Conservation (phyloP, 2,329 filamentous ascomycete species). For the Stachybotrys echinatus region DNA sequence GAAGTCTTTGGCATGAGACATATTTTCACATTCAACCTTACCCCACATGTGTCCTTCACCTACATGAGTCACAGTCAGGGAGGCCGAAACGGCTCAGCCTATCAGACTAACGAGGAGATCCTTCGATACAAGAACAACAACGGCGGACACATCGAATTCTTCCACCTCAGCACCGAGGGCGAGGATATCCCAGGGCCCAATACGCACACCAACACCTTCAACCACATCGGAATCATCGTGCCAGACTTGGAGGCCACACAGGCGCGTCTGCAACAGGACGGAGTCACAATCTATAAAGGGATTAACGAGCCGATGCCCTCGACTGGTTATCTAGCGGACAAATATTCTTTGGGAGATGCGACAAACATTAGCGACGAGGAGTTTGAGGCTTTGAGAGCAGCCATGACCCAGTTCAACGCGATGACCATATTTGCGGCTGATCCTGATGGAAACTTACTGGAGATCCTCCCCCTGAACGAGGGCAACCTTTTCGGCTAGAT, state of each 20-base stretch:
- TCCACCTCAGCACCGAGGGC: constrained; percentile 15
- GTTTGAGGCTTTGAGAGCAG: no score
- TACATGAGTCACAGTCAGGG: constrained; percentile 30
- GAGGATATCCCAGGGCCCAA: constrained; percentile 13
- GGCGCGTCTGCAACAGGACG: constrained; percentile 13
- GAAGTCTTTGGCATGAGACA: constrained; percentile 26
- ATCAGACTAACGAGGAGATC: constrained; percentile 26
- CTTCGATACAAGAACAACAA: constrained; percentile 26
- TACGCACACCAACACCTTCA: constrained; percentile 21
- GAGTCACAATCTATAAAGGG: constrained; percentile 20
- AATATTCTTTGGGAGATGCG: no score
- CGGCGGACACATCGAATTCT: constrained; percentile 25
- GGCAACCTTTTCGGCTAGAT: no score
- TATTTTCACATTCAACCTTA: constrained; percentile 24
- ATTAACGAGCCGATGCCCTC: constrained; percentile 13
- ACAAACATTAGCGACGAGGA: no score
- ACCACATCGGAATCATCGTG: constrained; percentile 29
- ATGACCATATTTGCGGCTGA: no score
- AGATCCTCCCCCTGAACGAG: no score
- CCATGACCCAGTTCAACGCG: no score
- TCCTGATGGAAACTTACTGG: no score
- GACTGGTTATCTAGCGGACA: no score
- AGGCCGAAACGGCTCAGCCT: constrained; percentile 30
- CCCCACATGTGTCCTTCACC: constrained; percentile 21
- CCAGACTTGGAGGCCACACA: constrained; percentile 22